These are phyloP conservation scores for Neonectria coccinea DNA, from an alignment of 2,329 filamentous ascomycete species.

Conservation along the genomic window DNA sequence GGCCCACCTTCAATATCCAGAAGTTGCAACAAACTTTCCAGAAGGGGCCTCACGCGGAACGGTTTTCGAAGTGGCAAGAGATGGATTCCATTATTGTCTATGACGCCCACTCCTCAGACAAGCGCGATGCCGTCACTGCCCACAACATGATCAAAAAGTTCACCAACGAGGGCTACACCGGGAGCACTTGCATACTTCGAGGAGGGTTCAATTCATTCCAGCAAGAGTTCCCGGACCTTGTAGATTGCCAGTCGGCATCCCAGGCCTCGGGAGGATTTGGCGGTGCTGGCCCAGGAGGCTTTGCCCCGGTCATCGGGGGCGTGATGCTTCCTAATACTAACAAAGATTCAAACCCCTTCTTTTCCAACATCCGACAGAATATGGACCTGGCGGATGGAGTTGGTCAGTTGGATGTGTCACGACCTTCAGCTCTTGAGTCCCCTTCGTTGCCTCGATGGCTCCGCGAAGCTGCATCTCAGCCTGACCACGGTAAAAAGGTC, in stretches of 20 bases:
- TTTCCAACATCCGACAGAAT: slow-evolving; percentile 95
- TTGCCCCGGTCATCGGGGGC: slow-evolving; percentile 85
- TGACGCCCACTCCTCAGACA: slow-evolving; percentile 79
- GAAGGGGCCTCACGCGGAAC: slow-evolving; percentile 73
- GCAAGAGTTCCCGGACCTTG: slow-evolving; percentile 70
- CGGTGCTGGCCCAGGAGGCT: slow-evolving; percentile 54
- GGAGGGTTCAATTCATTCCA: slow-evolving; percentile 86
- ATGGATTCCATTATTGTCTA: slow-evolving; percentile 87
- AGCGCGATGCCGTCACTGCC: slow-evolving; percentile 83
- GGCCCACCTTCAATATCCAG: slow-evolving; percentile 88
- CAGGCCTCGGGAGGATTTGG: slow-evolving; percentile 60
- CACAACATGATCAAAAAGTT: slow-evolving; percentile 96
- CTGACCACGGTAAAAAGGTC: slow-evolving; percentile 82
- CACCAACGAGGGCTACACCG: slow-evolving; percentile 82
- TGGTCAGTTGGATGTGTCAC: slow-evolving; percentile 76
- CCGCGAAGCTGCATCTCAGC: slow-evolving; percentile 71
- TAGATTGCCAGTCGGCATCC: slow-evolving; percentile 65
- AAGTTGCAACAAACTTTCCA: slow-evolving; percentile 91
- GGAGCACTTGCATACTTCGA: slow-evolving; percentile 78
- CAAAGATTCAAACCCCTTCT: slow-evolving; percentile 86
- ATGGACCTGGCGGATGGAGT: slow-evolving; percentile 95
- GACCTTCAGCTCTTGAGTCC: slow-evolving; percentile 60
- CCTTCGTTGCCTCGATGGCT: slow-evolving; percentile 81
- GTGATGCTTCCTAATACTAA: slow-evolving; percentile 81
- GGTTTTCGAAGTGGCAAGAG: slow-evolving; percentile 81